phyloP scores from a whole-genome alignment of 345 rosid genomes.

The Citrus glauca region DNA sequence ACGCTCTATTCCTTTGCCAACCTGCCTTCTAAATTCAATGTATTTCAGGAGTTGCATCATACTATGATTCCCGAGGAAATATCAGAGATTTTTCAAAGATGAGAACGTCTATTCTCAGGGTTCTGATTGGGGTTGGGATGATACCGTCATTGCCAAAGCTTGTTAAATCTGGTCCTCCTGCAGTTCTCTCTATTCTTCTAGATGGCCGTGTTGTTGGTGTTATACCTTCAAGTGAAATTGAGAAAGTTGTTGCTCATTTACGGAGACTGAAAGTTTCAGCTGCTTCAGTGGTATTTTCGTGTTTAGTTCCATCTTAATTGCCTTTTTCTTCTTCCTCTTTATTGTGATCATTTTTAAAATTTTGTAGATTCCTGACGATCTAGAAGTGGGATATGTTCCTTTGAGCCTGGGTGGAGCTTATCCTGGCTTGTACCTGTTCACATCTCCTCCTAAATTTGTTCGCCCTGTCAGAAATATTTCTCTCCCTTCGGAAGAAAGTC shows the following conservation, averaged over 20 bases:
- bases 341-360: conserved; percentile 7
- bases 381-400: conserved; percentile 96
- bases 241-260: conserved; percentile 64
- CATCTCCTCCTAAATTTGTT: conserved; percentile 83
- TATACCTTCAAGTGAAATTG: conserved; percentile 49
- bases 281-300: conserved; percentile 59
- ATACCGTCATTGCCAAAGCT: conserved; percentile 74
- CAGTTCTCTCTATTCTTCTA: conserved; percentile 70
- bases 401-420: conserved; percentile 82
- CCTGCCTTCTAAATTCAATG: not conserved
- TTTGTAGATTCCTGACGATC: conserved; percentile 83
- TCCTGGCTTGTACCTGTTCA: conserved; percentile 85
- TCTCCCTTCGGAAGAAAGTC: conserved; percentile 33
- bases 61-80: conserved; percentile 67
- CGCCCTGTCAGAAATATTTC: conserved; percentile 82
- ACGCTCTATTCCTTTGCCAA: not conserved
- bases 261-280: conserved; percentile 81
- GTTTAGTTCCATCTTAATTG: conserved; percentile 2
- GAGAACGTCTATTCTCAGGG: conserved; percentile 55
- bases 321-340: conserved; percentile 1
- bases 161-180: conserved; percentile 79
- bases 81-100: conserved; percentile 68
- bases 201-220: conserved; percentile 91
- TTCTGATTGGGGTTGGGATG: conserved; percentile 83
- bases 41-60: conserved; percentile 76